phyloP scores from a whole-genome alignment of 208 protist species.

The Vickermania ingenoplastis region DNA sequence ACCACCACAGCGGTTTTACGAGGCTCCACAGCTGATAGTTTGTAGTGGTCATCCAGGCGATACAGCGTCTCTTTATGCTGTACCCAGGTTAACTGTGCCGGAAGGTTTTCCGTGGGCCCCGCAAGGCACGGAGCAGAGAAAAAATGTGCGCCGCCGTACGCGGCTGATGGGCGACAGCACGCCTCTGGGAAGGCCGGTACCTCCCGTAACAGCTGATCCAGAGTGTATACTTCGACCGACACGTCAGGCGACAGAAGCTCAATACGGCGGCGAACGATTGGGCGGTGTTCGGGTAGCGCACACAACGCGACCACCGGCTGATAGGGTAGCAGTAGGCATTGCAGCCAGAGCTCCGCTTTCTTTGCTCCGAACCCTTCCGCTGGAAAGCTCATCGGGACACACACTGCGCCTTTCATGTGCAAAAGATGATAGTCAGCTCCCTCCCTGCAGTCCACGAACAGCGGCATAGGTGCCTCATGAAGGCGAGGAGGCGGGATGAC shows the following conservation, averaged over 20 bases:
- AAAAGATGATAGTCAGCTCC: constrained; percentile 31
- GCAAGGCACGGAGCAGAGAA: neutral
- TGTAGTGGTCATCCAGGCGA: constrained; percentile 4
- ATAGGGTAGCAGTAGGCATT: constrained; percentile 49
- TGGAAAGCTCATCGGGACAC: constrained; percentile 72
- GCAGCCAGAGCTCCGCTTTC: constrained; percentile 73
- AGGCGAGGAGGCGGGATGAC: too few relatives aligned
- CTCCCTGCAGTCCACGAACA: constrained; percentile 52
- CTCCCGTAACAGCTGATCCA: constrained; percentile 18
- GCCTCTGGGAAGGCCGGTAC: neutral
- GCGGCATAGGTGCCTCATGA: constrained; percentile 8
- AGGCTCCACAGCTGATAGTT: constrained; percentile 13
- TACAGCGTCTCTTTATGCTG: neutral
- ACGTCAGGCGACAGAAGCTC: constrained; percentile 20
- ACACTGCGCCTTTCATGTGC: constrained; percentile 46
- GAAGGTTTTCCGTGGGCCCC: neutral
- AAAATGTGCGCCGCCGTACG: neutral
- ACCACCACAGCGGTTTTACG: constrained; percentile 26
- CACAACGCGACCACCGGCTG: constrained; percentile 48
- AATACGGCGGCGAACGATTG: constrained; percentile 19
- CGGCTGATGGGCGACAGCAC: neutral
- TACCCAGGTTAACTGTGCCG: neutral
- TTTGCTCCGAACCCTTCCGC: constrained; percentile 50
- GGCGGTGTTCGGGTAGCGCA: constrained; percentile 13
- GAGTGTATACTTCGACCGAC: constrained; percentile 22